Base-by-base conservation (phyloP, 208 protist genomes). In the Herpetomonas samuelpessoai region DNA sequence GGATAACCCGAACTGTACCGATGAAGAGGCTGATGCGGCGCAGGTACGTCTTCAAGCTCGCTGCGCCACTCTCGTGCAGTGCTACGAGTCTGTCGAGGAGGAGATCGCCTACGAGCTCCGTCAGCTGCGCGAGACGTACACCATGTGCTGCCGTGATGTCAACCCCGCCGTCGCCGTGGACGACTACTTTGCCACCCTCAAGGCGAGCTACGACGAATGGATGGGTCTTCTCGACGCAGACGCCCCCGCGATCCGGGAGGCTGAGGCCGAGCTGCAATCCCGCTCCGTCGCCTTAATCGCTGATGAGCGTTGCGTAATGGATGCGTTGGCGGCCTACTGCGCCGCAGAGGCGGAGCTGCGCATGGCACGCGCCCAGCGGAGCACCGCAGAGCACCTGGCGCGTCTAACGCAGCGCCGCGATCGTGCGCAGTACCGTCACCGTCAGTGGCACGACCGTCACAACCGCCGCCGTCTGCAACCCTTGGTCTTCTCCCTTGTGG, bases 71-170 rank as follows among this genome's bases (percentile, higher is more conserved):
- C 50, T 90, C 25, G 47, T 81, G 48, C 57, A 56, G 16, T 24
- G 49, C 27, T 90, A 83, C 49, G 18, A 64, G 22, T 29, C 27
- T 14, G 71, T 71, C 4, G 78, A 89, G 64, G 9, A 60, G 46
- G 26, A 71, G 9, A 62, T 89, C 9, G 74, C 79, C 25, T 21
- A 31, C 2, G 57, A 68, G 27, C 47, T 83, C 30, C 29, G 56
- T 14, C 52, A 30, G 2, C 71, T 92, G 46, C 81, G 79, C 19
- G 62, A 70, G n/a, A 19, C 29, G 18, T 81, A 83, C 59, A 76
- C 81, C 2, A 81, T 74, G 31, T 87, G 82, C 35, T 78, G 74
- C n/a, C 79, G 71, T 0, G 74, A 92, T 57, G 74, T 86, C 18
- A 83, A 88, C 56, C 78, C 85, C 0, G 70, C 71, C 24, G 70